Evolutionary conservation across 805 yeast genomes (phyloP).

Genomic region (Kockiozyma suomiensis): DNA sequence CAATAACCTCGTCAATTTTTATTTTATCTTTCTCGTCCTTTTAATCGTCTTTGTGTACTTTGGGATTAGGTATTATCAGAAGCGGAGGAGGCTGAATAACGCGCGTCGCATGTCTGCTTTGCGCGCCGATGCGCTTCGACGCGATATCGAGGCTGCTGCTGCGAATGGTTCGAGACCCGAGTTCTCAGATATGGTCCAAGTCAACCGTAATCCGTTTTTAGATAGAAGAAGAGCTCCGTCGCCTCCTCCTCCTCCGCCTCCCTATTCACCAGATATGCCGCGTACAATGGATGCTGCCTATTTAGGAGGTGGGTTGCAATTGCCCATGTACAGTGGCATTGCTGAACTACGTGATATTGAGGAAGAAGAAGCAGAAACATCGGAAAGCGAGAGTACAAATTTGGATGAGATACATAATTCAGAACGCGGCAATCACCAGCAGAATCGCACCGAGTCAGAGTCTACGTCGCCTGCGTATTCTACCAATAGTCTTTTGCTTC

Average conservation of each 20-base stretch:
- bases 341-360: no score
- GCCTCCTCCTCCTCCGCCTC: slow-evolving; percentile 25
- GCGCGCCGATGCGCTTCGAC: slow-evolving; percentile 23
- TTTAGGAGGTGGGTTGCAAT: slow-evolving; percentile 23
- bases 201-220: not conserved
- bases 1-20: slow-evolving; percentile 25
- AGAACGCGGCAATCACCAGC: not conserved
- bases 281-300: slow-evolving; percentile 22
- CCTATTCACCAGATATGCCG: slow-evolving; percentile 14
- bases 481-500: no score
- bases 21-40: slow-evolving; percentile 25
- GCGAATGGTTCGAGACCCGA: not conserved
- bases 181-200: slow-evolving; percentile 10
- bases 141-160: slow-evolving; percentile 18
- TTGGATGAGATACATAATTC: not conserved
- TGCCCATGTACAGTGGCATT: slow-evolving; percentile 22
- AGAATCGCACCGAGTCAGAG: no score
- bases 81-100: slow-evolving; percentile 11
- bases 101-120: not conserved
- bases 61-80: slow-evolving; percentile 20
- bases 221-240: not conserved
- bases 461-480: no score
- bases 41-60: slow-evolving; percentile 24
- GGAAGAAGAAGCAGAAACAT: slow-evolving; percentile 12
- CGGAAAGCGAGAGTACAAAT: not conserved